Evolutionary conservation across 1,284 basidiomycete genomes (phyloP).

Genomic region (Cryptococcus sp.): DNA sequence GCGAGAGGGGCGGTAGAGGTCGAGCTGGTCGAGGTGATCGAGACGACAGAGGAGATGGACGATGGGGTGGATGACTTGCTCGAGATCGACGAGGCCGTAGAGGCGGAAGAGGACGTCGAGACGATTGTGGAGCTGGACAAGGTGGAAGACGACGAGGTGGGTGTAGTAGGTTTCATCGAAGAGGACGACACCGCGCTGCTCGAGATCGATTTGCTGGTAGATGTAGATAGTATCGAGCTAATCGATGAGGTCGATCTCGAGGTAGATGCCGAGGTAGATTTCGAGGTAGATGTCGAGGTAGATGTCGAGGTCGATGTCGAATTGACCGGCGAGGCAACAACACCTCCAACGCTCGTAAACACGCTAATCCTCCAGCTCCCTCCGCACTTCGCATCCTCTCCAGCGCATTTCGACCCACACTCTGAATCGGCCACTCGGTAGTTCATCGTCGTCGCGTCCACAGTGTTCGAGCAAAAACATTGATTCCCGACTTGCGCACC

Average conservation of each 20-base stretch:
- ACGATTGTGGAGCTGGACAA: too few species aligned
- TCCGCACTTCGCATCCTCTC: slow-evolving; percentile 7
- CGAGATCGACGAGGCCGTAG: background rate
- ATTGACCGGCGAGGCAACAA: too few species aligned
- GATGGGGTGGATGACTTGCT: background rate
- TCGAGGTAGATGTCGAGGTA: background rate
- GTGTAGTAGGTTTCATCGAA: too few species aligned
- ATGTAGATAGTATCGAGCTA: too few species aligned
- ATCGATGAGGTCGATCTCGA: too few species aligned
- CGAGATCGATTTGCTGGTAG: too few species aligned
- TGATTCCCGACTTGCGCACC: slow-evolving; percentile 13
- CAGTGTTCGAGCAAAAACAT: slow-evolving; percentile 20
- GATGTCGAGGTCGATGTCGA: background rate
- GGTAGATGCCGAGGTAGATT: too few species aligned
- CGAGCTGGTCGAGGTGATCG: background rate
- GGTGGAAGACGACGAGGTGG: too few species aligned
- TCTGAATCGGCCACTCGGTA: slow-evolving; percentile 1
- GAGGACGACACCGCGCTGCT: too few species aligned
- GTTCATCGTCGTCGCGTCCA: background rate
- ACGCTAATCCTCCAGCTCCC: slow-evolving; percentile 2
- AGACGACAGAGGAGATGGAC: background rate
- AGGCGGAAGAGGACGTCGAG: background rate
- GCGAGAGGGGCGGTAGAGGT: background rate
- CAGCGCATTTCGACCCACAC: slow-evolving; percentile 9
- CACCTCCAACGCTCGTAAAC: background rate